phyloP scores from a whole-genome alignment of 306 rosid species.

The Cajanus cajan region DNA sequence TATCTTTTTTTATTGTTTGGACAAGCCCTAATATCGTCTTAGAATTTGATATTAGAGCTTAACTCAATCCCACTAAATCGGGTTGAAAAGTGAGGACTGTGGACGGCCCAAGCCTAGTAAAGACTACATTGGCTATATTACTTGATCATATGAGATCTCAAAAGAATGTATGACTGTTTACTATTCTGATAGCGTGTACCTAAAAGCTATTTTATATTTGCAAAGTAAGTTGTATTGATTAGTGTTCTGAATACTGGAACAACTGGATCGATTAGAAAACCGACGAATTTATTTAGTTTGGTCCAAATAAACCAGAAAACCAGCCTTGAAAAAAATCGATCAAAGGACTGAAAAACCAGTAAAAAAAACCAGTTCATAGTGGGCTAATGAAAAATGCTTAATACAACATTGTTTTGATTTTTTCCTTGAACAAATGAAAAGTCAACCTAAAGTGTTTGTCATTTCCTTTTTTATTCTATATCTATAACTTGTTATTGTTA shows the following conservation, averaged over 20 bases:
- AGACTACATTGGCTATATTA: neutral
- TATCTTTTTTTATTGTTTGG: neutral
- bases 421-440: neutral
- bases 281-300: neutral
- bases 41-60: neutral
- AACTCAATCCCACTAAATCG: neutral
- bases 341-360: neutral
- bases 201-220: neutral
- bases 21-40: neutral
- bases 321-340: neutral
- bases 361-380: neutral
- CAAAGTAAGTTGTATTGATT: conserved; percentile 5
- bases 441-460: neutral
- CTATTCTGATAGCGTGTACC: neutral
- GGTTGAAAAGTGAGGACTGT: neutral
- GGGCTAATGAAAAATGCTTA: neutral
- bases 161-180: neutral
- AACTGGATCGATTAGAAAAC: neutral
- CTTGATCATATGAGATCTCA: neutral
- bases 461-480: neutral
- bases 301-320: neutral
- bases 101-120: neutral
- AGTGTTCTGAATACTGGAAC: neutral
- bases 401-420: neutral
- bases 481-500: neutral